Evolutionary conservation across 1,284 basidiomycete genomes (phyloP).

Genomic region (Wallemia mellicola): DNA sequence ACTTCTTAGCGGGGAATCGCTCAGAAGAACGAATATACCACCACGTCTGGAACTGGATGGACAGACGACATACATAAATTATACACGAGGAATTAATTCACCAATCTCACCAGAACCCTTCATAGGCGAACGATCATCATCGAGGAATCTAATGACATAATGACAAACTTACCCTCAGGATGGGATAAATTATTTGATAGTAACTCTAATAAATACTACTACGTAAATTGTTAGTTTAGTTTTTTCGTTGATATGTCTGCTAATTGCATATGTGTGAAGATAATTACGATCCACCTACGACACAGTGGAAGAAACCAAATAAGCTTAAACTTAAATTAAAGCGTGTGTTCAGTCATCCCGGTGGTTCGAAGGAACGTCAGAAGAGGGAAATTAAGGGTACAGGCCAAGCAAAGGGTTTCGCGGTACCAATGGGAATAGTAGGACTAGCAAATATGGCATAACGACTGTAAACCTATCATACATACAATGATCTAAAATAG

Average conservation of each 20-base stretch:
- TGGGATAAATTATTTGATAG: background rate
- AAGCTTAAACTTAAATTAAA: background rate
- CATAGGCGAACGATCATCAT: background rate
- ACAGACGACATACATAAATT: background rate
- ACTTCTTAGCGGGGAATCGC: background rate
- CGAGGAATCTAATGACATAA: background rate
- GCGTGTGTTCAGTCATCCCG: background rate
- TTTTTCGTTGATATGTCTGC: background rate
- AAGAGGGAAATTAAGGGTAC: background rate
- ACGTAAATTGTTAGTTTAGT: background rate
- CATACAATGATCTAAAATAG: background rate
- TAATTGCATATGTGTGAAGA: background rate
- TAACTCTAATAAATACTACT: background rate
- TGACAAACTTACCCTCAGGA: background rate
- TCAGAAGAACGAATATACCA: background rate
- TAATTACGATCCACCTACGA: background rate
- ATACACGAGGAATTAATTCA: background rate
- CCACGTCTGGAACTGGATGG: background rate
- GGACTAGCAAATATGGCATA: background rate
- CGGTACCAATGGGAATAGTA: background rate
- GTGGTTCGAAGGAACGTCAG: background rate
- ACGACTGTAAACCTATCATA: background rate
- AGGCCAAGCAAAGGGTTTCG: background rate
- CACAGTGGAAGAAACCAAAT: background rate
- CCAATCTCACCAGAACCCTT: background rate